A percentile compares a stretch with the other conserved stretches of the same genome.
phyloP scores from a whole-genome alignment of 106 monocot genomes.

The Dactylorhiza incarnata region DNA sequence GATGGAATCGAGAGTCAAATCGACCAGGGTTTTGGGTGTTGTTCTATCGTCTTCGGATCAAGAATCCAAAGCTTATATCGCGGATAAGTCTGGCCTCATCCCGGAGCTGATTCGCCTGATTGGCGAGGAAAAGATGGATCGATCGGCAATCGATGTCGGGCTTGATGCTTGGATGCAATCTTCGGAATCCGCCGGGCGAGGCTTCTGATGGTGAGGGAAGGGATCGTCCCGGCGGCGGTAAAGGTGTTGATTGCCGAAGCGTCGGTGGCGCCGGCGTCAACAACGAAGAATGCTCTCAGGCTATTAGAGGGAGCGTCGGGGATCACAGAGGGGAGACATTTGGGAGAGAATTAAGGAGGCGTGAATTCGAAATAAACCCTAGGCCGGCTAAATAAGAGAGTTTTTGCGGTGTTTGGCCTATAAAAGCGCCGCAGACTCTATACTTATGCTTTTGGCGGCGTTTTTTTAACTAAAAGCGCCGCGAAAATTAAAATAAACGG shows the following conservation, averaged over 20 bases:
- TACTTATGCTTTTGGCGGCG: too few relatives aligned
- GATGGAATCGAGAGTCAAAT: conserved; percentile 22
- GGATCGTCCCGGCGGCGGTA: conserved; percentile 21
- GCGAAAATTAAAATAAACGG: too few relatives aligned
- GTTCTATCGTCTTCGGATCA: conserved; percentile 9
- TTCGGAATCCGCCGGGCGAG: conserved; percentile 9
- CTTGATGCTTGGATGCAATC: conserved; percentile 31
- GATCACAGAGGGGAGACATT: conserved; percentile 48
- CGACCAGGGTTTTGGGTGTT: conserved; percentile 29
- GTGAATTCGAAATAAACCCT: too few relatives aligned
- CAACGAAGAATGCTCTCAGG: conserved; percentile 38
- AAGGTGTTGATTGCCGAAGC: neutral
- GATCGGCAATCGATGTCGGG: conserved; percentile 12
- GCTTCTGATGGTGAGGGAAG: conserved; percentile 22
- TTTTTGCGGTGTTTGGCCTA: too few relatives aligned
- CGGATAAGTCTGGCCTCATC: conserved; percentile 23
- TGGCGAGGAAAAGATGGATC: conserved; percentile 10
- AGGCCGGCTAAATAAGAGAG: too few relatives aligned
- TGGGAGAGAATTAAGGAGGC: too few relatives aligned
- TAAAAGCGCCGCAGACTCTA: too few relatives aligned
- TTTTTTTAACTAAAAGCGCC: too few relatives aligned
- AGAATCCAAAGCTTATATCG: conserved; percentile 19
- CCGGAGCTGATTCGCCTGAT: conserved; percentile 38
- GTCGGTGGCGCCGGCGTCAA: conserved; percentile 1
- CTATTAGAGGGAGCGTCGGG: conserved; percentile 43